phyloP scores from a whole-genome alignment of 1,284 basidiomycete species.

The Leccinum pseudoinsigne region DNA sequence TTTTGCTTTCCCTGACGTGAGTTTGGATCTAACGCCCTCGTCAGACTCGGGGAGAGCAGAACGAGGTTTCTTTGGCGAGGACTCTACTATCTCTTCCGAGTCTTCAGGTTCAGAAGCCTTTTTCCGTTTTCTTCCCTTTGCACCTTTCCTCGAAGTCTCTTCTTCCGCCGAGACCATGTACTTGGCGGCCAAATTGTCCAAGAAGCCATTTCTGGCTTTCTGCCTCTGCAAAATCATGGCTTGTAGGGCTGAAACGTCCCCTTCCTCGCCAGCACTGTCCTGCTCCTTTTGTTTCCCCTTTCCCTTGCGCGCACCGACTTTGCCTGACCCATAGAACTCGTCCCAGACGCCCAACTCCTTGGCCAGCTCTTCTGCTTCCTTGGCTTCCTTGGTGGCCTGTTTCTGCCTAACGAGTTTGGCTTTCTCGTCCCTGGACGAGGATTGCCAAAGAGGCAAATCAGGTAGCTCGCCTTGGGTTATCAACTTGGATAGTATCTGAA shows the following conservation, averaged over 20 bases:
- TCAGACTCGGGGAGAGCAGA: conserved; percentile 52
- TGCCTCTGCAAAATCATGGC: conserved; percentile 82
- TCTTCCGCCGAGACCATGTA: conserved; percentile 55
- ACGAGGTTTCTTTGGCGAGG: conserved; percentile 51
- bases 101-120: conserved; percentile 30
- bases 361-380: conserved; percentile 83
- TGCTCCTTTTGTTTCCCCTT: conserved; percentile 59
- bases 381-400: conserved; percentile 75
- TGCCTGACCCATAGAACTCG: conserved; percentile 88
- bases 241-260: conserved; percentile 71
- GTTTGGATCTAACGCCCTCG: conserved; percentile 63
- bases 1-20: conserved; percentile 52
- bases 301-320: conserved; percentile 60
- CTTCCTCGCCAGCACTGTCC: conserved; percentile 48
- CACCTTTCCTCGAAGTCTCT: conserved; percentile 33
- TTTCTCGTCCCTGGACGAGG: conserved; percentile 75
- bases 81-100: conserved; percentile 40
- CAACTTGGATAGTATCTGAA: conserved; percentile 66
- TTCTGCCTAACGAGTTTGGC: conserved; percentile 72
- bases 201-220: conserved; percentile 69
- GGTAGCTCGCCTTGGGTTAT: conserved; percentile 65
- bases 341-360: conserved; percentile 94
- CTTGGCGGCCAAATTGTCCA: conserved; percentile 82
- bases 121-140: conserved; percentile 60
- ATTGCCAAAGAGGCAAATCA: conserved; percentile 64